phyloP scores from a whole-genome alignment of 1,139 yeast species.

The Suhomyces wounanorum region DNA sequence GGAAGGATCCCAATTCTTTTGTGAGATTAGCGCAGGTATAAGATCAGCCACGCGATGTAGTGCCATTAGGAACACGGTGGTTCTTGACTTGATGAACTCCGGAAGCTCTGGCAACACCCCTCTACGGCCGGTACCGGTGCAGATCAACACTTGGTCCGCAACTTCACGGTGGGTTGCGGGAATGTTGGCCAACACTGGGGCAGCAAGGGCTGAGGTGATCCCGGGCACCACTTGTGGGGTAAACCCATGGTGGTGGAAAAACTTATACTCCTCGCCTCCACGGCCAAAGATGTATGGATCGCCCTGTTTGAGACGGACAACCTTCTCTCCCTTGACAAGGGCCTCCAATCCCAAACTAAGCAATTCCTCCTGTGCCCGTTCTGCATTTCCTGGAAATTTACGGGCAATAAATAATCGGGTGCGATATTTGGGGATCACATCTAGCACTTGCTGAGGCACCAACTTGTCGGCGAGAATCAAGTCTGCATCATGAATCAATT shows the following conservation, averaged over 20 bases:
- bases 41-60: slow-evolving; percentile 78
- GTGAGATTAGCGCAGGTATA: slow-evolving; percentile 54
- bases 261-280: slow-evolving; percentile 89
- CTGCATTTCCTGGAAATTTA: slow-evolving; percentile 97
- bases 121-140: slow-evolving; percentile 93
- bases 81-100: slow-evolving; percentile 66
- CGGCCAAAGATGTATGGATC: slow-evolving; percentile 97
- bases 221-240: slow-evolving; percentile 82
- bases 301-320: slow-evolving; percentile 91
- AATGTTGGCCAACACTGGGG: slow-evolving; percentile 80
- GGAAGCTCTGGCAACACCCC: slow-evolving; percentile 84
- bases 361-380: slow-evolving; percentile 85
- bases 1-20: slow-evolving; percentile 64
- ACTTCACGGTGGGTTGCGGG: slow-evolving; percentile 94
- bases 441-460: slow-evolving; percentile 86
- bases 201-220: slow-evolving; percentile 85
- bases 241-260: slow-evolving; percentile 66
- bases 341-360: slow-evolving; percentile 68
- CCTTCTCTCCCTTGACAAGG: slow-evolving; percentile 65
- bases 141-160: slow-evolving; percentile 87
- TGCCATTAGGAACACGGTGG: slow-evolving; percentile 90
- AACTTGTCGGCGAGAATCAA: slow-evolving; percentile 85
- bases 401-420: slow-evolving; percentile 84
- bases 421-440: slow-evolving; percentile 66
- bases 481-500: slow-evolving; percentile 81